Evolutionary conservation across 1,284 basidiomycete genomes (phyloP).

Genomic region (Papiliotrema terrestris): DNA sequence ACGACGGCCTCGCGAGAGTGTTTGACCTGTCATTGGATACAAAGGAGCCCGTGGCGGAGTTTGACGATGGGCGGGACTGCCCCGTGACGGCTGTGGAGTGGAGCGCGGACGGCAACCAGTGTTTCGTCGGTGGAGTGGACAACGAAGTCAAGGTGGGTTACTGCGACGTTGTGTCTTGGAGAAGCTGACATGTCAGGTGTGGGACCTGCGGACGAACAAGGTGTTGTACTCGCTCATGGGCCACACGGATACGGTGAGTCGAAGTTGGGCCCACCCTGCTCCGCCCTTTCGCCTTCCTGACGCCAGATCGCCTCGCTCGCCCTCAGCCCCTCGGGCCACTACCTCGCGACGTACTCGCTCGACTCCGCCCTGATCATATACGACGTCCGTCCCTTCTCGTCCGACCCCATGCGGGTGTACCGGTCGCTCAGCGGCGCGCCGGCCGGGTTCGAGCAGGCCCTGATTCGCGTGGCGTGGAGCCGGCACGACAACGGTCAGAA

Average conservation of each 20-base stretch:
- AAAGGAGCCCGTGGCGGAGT: constrained; percentile 71
- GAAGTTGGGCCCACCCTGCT: background rate
- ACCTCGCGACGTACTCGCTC: constrained; percentile 80
- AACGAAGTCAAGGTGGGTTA: constrained; percentile 83
- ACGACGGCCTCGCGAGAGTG: constrained; percentile 81
- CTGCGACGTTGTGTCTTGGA: background rate
- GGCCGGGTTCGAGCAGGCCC: constrained; percentile 81
- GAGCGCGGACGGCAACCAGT: constrained; percentile 78
- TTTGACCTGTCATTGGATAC: constrained; percentile 78
- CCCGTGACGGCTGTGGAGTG: constrained; percentile 89
- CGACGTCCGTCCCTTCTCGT: constrained; percentile 85
- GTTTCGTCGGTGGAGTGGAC: constrained; percentile 86
- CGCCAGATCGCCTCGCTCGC: constrained; percentile 65
- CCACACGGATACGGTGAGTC: constrained; percentile 74
- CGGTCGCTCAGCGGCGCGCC: constrained; percentile 76
- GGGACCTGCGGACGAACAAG: constrained; percentile 76
- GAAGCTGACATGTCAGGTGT: constrained; percentile 57
- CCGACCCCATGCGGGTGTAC: constrained; percentile 72
- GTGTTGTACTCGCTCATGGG: constrained; percentile 71
- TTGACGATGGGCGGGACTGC: constrained; percentile 67
- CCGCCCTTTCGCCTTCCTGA: background rate
- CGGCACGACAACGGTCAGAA: constrained; percentile 46
- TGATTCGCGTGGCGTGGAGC: constrained; percentile 71
- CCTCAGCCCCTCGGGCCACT: constrained; percentile 78
- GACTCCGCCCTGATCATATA: constrained; percentile 83